Conservation (phyloP, 164 flowering plant species). For the Annona squamosa region DNA sequence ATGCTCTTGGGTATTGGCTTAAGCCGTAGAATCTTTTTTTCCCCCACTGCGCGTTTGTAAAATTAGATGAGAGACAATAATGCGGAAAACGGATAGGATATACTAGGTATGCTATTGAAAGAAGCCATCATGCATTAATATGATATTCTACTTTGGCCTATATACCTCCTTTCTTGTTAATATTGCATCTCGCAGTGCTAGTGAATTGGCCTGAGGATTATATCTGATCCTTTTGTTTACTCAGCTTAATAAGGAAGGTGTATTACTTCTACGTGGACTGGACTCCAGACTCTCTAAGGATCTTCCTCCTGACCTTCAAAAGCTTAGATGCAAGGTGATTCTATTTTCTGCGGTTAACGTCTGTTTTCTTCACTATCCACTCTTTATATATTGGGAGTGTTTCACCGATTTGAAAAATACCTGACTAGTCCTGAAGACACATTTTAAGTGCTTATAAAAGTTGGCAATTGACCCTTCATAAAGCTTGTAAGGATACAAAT, state of each 20-base stretch:
- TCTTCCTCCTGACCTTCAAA: slow-evolving; percentile 93
- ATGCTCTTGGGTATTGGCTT: too few species aligned
- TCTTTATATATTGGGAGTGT: too few species aligned
- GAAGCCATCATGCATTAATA: background rate
- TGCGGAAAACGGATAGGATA: too few species aligned
- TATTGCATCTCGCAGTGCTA: background rate
- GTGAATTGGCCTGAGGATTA: background rate
- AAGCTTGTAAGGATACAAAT: too few species aligned
- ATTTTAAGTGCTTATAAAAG: too few species aligned
- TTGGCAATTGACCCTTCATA: too few species aligned
- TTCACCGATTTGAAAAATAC: too few species aligned
- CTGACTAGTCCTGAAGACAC: too few species aligned
- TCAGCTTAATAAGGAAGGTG: slow-evolving; percentile 85
- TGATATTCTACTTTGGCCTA: background rate
- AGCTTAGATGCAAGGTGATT: slow-evolving; percentile 93
- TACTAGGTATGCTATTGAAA: background rate
- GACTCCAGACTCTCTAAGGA: slow-evolving; percentile 95
- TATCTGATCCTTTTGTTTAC: slow-evolving; percentile 7
- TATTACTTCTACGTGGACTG: slow-evolving; percentile 75
- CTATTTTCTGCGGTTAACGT: background rate
- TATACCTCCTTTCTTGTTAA: background rate
- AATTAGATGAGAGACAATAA: too few species aligned
- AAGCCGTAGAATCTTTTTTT: too few species aligned
- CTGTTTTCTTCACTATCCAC: background rate
- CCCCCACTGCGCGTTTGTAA: too few species aligned